phyloP scores from a whole-genome alignment of 139 green algal genomes.

The Monoraphidium neglectum region DNA sequence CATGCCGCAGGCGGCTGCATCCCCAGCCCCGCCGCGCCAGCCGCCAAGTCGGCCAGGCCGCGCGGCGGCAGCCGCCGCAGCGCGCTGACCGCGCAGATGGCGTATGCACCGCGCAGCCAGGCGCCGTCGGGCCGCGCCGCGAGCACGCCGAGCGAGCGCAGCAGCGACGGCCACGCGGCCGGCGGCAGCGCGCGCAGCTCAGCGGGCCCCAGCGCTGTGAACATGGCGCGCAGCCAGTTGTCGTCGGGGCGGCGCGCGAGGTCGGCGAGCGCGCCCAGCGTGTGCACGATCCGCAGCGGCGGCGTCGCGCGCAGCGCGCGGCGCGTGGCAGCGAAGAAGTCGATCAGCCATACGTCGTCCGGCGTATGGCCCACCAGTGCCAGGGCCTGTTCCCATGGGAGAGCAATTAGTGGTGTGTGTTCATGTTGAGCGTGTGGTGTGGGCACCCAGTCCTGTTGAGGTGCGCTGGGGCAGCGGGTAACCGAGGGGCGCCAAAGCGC shows the following conservation, averaged over 20 bases:
- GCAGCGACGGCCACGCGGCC: constrained; percentile 11
- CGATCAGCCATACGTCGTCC: neutral
- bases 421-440: no score
- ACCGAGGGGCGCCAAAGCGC: no score
- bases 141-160: constrained; percentile 9
- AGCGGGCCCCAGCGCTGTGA: neutral
- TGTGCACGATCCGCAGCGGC: neutral
- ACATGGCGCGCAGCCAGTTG: constrained; percentile 15
- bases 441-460: no score
- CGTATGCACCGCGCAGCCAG: constrained; percentile 31
- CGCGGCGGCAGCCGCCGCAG: constrained; percentile 24
- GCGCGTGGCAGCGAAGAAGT: neutral
- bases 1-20: constrained; percentile 31
- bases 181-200: neutral
- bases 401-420: no score
- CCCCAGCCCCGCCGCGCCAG: constrained; percentile 24
- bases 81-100: constrained; percentile 1
- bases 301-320: neutral
- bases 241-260: constrained; percentile 3
- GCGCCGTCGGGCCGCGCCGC: constrained; percentile 30
- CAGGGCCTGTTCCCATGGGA: constrained; percentile 12
- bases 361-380: neutral
- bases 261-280: neutral
- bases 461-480: no score
- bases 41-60: constrained; percentile 26